Base-by-base conservation (phyloP, 2,329 filamentous ascomycete genomes). In the Arthrobotrys conoides region DNA sequence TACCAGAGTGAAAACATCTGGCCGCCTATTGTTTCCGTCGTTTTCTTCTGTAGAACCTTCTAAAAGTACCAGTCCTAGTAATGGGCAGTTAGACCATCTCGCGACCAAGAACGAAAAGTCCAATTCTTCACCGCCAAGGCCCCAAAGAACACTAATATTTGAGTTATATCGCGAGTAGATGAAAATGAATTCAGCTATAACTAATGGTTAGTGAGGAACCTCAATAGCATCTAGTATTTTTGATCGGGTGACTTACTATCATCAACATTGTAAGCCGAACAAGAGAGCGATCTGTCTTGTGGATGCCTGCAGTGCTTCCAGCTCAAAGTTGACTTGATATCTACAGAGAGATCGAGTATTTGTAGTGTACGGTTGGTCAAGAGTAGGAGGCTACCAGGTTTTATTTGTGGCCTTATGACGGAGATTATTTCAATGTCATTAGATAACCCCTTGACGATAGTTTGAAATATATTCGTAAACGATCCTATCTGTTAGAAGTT, bases 221-320 rank as follows among this genome's bases (percentile, higher is more conserved):
- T 55, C 16, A n/a, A n/a, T 18, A 27, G 24, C 14, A 8, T 5
- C 9, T 12, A n/a, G 20, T 5, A 3, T 18, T 16, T 5, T 14
- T 10, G 22, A 55, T 24, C 33, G 6, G 8, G 8, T n/a, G 5
- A 12, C 48, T 36, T 78, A 78, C 75, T 55, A 27, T 71, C 66
- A 22, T 69, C 64, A 1, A 69, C 5, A 38, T 59, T 59, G 63
- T 41, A 64, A 5, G 38, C 18, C 5, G 48, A 18, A 12, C 63
- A 78, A 18, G 14, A 72, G 1, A 78, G 41, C 2, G 75, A 72
- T 33, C 64, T 41, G 24, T 78, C 75, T 22, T 64, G 44, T 4
- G 75, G 75, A 33, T 78, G 75, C 9, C 75, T 64, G 18, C 48
- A 68, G 48, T 78, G 75, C 27, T 46, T 72, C 75, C 75, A 78